Percentiles rank a stretch among this genome's conserved stretches.
Conservation (phyloP, 2,329 filamentous ascomycete genomes). For the Pseudocercospora eumusae region DNA sequence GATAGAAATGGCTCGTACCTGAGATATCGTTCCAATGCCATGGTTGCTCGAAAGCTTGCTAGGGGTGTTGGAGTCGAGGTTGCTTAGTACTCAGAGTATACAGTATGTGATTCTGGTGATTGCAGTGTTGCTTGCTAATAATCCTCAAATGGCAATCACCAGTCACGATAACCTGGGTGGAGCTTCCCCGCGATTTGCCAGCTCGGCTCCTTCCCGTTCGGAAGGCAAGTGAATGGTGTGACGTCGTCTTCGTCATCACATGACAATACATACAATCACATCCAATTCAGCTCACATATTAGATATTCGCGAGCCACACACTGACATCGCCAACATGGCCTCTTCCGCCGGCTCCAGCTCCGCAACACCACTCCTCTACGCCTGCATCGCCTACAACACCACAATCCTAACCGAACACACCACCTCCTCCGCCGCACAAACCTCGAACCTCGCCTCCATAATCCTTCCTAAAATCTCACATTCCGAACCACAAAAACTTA, state of each 20-base stretch:
- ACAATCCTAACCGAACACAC: slow-evolving; percentile 95
- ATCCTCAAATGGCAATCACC: not conserved
- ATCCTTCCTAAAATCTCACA: slow-evolving; percentile 96
- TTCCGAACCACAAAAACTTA: slow-evolving; percentile 77
- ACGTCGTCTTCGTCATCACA: not conserved
- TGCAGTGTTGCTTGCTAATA: not conserved
- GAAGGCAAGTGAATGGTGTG: slow-evolving; percentile 3
- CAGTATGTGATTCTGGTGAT: too few species aligned
- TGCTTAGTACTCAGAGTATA: too few species aligned
- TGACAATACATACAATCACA: not conserved
- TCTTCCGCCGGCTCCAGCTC: slow-evolving; percentile 42
- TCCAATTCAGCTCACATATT: not conserved
- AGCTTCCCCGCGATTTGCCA: slow-evolving; percentile 7
- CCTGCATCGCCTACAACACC: slow-evolving; percentile 89
- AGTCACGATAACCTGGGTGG: not conserved
- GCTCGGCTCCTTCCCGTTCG: slow-evolving; percentile 6
- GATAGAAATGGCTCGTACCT: not conserved
- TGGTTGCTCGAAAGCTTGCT: not conserved
- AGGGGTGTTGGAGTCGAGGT: not conserved
- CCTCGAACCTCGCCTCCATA: slow-evolving; percentile 83
- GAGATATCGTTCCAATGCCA: slow-evolving; percentile 5
- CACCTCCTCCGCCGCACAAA: slow-evolving; percentile 76
- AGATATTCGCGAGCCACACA: not conserved
- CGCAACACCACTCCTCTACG: slow-evolving; percentile 48
- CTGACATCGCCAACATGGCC: slow-evolving; percentile 35